These are phyloP conservation scores for Aspergillus incahuasiensis DNA, from an alignment of 495 filamentous ascomycete species.

Conservation along the genomic window DNA sequence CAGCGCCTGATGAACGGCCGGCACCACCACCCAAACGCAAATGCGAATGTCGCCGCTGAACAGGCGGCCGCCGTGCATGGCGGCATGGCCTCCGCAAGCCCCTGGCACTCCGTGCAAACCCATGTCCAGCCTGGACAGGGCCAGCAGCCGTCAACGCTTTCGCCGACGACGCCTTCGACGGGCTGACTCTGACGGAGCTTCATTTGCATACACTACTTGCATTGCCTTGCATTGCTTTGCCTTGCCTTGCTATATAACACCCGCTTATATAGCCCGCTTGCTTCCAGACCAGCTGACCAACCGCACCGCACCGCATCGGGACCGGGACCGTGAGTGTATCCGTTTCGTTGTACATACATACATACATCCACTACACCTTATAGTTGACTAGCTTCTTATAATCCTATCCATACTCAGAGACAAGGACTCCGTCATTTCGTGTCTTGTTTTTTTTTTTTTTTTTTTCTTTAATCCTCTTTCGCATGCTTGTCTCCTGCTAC, in stretches of 20 bases:
- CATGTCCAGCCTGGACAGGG: not conserved
- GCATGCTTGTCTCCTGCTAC: no score
- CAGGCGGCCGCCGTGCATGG: not conserved
- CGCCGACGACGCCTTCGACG: not conserved
- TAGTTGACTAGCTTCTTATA: not conserved
- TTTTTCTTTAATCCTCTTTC: no score
- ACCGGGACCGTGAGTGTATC: not conserved
- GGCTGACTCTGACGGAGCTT: not conserved
- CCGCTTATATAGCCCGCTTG: not conserved
- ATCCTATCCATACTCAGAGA: not conserved
- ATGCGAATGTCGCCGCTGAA: not conserved
- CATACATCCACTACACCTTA: not conserved
- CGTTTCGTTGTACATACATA: not conserved
- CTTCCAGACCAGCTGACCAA: no score
- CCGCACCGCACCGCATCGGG: no score
- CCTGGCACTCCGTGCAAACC: not conserved
- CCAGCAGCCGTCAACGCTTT: not conserved
- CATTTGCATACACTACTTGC: no score
- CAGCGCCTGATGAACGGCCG: constrained; percentile 43
- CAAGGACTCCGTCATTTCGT: no score
- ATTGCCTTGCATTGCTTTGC: no score
- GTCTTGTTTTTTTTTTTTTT: no score
- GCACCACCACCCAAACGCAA: no score
- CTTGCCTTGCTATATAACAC: not conserved
- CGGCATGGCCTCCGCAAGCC: not conserved